These are phyloP conservation scores for Geotrichum candidum DNA, from an alignment of 1,139 yeast species.

Conservation along the genomic window DNA sequence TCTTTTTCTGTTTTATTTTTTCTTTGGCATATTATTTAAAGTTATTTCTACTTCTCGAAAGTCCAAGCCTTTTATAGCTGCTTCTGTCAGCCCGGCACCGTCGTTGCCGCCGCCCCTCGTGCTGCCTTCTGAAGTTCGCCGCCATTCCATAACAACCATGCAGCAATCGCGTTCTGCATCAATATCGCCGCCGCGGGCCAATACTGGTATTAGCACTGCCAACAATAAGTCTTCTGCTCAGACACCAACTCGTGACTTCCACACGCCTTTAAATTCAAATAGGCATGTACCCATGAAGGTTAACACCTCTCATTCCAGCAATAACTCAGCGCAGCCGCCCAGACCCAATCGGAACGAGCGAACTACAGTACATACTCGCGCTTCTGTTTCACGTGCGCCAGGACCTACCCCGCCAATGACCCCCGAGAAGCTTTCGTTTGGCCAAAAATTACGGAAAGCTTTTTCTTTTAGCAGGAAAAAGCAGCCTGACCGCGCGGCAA, in stretches of 20 bases:
- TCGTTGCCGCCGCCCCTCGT: conserved; percentile 23
- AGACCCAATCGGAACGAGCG: conserved; percentile 8
- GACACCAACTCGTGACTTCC: conserved; percentile 13
- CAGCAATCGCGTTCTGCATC: conserved; percentile 21
- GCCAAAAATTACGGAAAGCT: conserved; percentile 25
- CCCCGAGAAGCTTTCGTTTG: conserved; percentile 18
- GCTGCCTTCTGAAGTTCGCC: conserved; percentile 30
- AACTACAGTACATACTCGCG: conserved; percentile 4
- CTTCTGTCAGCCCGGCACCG: conserved; percentile 13
- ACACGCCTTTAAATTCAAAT: conserved; percentile 14
- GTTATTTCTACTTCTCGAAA: background rate
- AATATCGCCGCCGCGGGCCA: conserved; percentile 5
- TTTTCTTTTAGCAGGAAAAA: conserved; percentile 24
- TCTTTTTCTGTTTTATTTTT: background rate
- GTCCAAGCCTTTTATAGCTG: conserved; percentile 12
- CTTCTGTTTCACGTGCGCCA: conserved; percentile 1
- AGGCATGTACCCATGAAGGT: conserved; percentile 5
- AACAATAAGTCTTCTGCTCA: conserved; percentile 6
- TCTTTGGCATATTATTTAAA: background rate
- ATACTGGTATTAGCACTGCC: conserved; percentile 13
- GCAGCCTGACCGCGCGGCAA: background rate
- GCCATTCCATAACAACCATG: conserved; percentile 24
- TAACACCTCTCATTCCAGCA: background rate
- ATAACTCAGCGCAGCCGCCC: conserved; percentile 8
- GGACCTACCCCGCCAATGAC: conserved; percentile 6